Evolutionary conservation across 495 filamentous ascomycete genomes (phyloP), one percentile per base, ranked within the genome.

Genomic region (Emericellopsis terricola): DNA sequence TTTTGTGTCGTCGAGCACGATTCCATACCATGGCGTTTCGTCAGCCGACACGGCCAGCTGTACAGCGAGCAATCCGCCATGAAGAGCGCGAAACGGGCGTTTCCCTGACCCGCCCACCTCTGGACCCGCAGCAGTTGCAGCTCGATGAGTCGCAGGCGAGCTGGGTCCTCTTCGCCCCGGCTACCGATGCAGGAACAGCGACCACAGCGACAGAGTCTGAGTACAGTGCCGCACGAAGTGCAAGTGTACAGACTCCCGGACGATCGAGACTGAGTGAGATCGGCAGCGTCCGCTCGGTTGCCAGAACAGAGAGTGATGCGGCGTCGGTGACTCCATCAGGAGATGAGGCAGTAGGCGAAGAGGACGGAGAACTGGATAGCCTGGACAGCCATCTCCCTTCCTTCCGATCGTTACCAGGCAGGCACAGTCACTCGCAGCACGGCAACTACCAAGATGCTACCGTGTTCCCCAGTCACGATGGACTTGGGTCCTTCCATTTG

Each of bases 91-190:
- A 15, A 3, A 3, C 29, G 8, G 3, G 10, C 29, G 8, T 2
- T 31, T 24, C 9, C 2, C 28, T 16, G 8, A 21, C 18, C 28
- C 35, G 27, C 35, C 5, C 18, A 28, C n/a, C n/a, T n/a, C n/a
- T n/a, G n/a, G n/a, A n/a, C n/a, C 20, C 23, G 20, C 15, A 28
- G 8, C 19, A 35, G 8, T 5, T 4, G 20, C 27, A 32, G 19
- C 45, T 67, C 28, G 71, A 78, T 46, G 79, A 92, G 33, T 71
- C 81, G 3, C 75, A 85, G 49, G 86, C 93, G 72, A 6, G 6
- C 4, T 96, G 89, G 91, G 74, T 97, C 29, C 71, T 97, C 42
- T 97, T 97, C 57, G 83, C 83, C 8, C 84, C 85, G 3, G 61
- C 68, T 13, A 71, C 73, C 15, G 59, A 70, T 24, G 71, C 74